Percentiles rank a stretch among this genome's conserved stretches.
phyloP scores from a whole-genome alignment of 192 early-diverging fungal species.

The Backusella psychrophila region DNA sequence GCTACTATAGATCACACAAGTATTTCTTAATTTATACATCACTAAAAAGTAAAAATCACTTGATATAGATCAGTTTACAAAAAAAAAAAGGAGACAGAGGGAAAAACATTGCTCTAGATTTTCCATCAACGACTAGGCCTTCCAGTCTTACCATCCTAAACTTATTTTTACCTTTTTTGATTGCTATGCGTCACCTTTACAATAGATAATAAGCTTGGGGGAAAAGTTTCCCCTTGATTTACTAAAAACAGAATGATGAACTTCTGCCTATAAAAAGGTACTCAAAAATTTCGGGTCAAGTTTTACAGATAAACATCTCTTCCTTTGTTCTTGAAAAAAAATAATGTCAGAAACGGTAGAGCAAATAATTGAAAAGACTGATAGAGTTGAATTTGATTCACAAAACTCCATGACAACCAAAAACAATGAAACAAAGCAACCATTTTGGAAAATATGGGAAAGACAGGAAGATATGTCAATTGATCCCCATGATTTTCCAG shows the following conservation, averaged over 20 bases:
- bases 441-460: not conserved
- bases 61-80: not conserved
- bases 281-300: not conserved
- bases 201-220: not conserved
- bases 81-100: not conserved
- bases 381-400: not conserved
- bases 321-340: not conserved
- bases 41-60: not conserved
- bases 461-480: not conserved
- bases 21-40: not conserved
- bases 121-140: not conserved
- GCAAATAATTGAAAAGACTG: not conserved
- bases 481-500: constrained; percentile 3
- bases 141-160: not conserved
- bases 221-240: not conserved
- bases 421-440: not conserved
- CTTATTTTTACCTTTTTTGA: constrained; percentile 4
- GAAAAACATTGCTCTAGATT: not conserved
- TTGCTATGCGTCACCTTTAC: not conserved
- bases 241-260: not conserved
- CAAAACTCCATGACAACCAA: not conserved
- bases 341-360: not conserved
- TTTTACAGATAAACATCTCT: not conserved
- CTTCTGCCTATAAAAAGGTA: not conserved
- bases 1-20: not conserved